Conservation (phyloP, 257 asterid species). For the Knoxia roxburghii region DNA sequence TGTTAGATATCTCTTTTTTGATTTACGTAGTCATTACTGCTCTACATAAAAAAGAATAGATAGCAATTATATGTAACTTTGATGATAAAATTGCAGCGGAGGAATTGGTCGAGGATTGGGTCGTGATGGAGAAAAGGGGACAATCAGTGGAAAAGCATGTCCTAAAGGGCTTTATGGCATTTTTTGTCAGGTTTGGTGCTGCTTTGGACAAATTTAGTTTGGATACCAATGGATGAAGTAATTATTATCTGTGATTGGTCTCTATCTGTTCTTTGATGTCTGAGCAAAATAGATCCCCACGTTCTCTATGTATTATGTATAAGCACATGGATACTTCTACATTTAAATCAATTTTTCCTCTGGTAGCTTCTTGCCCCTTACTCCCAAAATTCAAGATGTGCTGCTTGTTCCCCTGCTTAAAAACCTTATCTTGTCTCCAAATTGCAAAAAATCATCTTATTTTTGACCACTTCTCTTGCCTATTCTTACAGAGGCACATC, state of each 20-base stretch:
- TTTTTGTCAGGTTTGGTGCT: conserved; percentile 62
- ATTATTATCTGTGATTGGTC: background rate
- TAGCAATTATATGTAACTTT: background rate
- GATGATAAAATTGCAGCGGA: conserved; percentile 44
- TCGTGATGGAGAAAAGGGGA: conserved; percentile 67
- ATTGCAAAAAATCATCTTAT: background rate
- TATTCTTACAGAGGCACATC: background rate
- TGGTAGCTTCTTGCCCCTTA: background rate
- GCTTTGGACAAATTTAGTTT: conserved; percentile 10
- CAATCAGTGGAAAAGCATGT: conserved; percentile 77
- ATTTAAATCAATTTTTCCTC: background rate
- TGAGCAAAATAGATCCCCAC: background rate
- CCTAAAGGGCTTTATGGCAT: conserved; percentile 84
- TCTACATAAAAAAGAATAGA: background rate
- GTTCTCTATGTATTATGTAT: background rate
- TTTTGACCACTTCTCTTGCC: no score
- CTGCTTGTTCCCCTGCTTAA: background rate
- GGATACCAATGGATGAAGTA: background rate
- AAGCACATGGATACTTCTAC: background rate
- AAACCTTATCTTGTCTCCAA: background rate
- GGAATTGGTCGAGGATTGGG: conserved; percentile 76
- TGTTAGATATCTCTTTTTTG: background rate
- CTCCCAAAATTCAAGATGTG: background rate
- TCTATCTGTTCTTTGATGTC: background rate
- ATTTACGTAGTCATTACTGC: background rate